phyloP scores from a whole-genome alignment of 805 yeast genomes.

The Kodamaea kaohsiungensis region DNA sequence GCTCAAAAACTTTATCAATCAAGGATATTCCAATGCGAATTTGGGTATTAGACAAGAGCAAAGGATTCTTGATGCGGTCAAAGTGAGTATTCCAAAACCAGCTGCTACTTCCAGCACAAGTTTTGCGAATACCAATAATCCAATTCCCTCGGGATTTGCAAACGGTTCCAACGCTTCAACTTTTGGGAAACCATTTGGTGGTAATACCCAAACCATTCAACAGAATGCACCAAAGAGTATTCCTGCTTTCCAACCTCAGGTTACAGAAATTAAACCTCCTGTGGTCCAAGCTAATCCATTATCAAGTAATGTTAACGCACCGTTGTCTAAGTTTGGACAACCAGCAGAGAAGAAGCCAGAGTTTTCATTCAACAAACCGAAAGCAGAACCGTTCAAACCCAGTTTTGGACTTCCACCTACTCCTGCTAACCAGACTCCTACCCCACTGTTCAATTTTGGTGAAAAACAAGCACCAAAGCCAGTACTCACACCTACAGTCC shows the following conservation, averaged over 20 bases:
- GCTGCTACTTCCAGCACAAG: neutral
- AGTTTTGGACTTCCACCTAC: neutral
- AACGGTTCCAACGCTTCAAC: neutral
- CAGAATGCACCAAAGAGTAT: neutral
- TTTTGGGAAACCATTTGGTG: neutral
- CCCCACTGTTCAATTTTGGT: neutral
- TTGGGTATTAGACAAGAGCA: slow-evolving; percentile 18
- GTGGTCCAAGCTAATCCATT: neutral
- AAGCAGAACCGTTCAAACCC: neutral
- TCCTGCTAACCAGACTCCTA: neutral
- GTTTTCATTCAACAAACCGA: neutral
- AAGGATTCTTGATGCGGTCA: neutral
- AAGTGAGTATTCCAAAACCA: neutral
- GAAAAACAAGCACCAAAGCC: neutral
- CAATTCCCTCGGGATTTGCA: neutral
- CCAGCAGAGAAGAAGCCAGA: neutral
- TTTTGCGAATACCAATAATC: neutral
- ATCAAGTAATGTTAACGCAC: neutral
- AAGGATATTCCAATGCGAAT: slow-evolving; percentile 32
- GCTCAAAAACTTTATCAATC: slow-evolving; percentile 31
- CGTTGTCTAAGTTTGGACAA: neutral
- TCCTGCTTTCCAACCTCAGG: neutral
- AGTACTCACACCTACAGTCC: neutral
- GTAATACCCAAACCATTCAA: neutral
- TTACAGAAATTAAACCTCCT: neutral